phyloP scores from a whole-genome alignment of 805 yeast genomes.

The Yamadazyma olivae region DNA sequence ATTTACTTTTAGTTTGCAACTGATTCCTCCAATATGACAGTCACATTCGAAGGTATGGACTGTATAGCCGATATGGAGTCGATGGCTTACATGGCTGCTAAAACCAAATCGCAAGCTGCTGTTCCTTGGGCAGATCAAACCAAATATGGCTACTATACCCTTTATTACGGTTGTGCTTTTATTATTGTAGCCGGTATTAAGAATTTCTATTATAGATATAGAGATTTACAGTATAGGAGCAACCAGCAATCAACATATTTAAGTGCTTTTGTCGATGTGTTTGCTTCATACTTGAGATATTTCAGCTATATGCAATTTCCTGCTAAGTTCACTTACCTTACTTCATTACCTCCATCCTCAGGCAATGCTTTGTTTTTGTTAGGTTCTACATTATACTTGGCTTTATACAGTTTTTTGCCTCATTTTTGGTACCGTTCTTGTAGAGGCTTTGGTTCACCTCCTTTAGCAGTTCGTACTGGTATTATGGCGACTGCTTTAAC shows the following conservation, averaged over 20 bases:
- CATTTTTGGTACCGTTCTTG: slow-evolving; percentile 52
- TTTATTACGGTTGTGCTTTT: slow-evolving; percentile 39
- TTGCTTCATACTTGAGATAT: slow-evolving; percentile 30
- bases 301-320: slow-evolving; percentile 34
- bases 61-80: slow-evolving; percentile 32
- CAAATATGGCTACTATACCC: slow-evolving; percentile 34
- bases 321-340: slow-evolving; percentile 16
- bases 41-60: slow-evolving; percentile 32
- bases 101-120: slow-evolving; percentile 25
- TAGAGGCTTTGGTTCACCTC: slow-evolving; percentile 57
- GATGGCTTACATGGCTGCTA: slow-evolving; percentile 17
- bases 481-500: slow-evolving; percentile 47
- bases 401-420: slow-evolving; percentile 42
- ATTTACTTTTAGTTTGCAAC: too few species aligned
- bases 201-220: slow-evolving; percentile 21
- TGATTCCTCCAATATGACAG: too few species aligned
- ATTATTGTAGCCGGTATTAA: slow-evolving; percentile 33
- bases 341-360: slow-evolving; percentile 33
- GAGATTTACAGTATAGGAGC: slow-evolving; percentile 21
- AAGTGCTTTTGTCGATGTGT: slow-evolving; percentile 23
- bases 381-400: slow-evolving; percentile 29
- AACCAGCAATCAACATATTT: slow-evolving; percentile 10
- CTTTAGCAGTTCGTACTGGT: slow-evolving; percentile 53
- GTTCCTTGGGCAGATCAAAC: slow-evolving; percentile 26
- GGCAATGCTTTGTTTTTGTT: slow-evolving; percentile 38